These are phyloP conservation scores for Usnea hakonensis DNA, from an alignment of 495 filamentous ascomycete genomes.

Conservation along the genomic window DNA sequence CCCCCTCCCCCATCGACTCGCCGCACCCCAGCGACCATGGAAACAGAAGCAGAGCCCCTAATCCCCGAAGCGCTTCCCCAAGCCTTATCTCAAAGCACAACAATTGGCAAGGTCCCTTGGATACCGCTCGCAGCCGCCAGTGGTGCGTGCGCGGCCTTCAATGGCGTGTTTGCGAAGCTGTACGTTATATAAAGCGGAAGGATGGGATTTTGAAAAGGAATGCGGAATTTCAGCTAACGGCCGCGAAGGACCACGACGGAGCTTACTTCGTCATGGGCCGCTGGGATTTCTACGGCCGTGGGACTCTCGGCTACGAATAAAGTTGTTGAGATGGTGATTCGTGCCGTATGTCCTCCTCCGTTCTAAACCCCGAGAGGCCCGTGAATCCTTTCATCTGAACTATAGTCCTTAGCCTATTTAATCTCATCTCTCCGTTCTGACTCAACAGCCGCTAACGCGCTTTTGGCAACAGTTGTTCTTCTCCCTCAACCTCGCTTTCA, in stretches of 20 bases:
- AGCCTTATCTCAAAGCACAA: background rate
- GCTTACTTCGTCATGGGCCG: constrained; percentile 64
- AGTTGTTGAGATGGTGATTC: constrained; percentile 23
- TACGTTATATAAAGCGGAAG: constrained; percentile 39
- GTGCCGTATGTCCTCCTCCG: constrained; percentile 18
- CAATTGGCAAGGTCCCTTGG: constrained; percentile 44
- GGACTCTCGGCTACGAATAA: constrained; percentile 28
- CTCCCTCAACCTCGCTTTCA: constrained; percentile 78
- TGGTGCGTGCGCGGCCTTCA: constrained; percentile 85
- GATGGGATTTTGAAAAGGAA: background rate
- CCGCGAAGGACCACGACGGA: constrained; percentile 67
- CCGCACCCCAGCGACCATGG: constrained; percentile 4
- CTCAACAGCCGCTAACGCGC: background rate
- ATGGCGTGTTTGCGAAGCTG: constrained; percentile 96
- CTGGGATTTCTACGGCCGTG: constrained; percentile 53
- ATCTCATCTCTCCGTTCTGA: background rate
- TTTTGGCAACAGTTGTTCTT: constrained; percentile 61
- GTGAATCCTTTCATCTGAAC: background rate
- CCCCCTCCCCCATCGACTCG: background rate
- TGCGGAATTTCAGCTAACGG: constrained; percentile 8
- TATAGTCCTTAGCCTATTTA: background rate
- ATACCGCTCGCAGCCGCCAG: constrained; percentile 74
- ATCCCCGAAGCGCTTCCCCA: constrained; percentile 11
- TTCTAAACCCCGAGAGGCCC: background rate
- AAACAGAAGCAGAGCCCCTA: constrained; percentile 13